Evolutionary conservation across 2,329 filamentous ascomycete species (phyloP), one percentile per base, ranked within the genome.

Genomic region (Emmonsia crescens): DNA sequence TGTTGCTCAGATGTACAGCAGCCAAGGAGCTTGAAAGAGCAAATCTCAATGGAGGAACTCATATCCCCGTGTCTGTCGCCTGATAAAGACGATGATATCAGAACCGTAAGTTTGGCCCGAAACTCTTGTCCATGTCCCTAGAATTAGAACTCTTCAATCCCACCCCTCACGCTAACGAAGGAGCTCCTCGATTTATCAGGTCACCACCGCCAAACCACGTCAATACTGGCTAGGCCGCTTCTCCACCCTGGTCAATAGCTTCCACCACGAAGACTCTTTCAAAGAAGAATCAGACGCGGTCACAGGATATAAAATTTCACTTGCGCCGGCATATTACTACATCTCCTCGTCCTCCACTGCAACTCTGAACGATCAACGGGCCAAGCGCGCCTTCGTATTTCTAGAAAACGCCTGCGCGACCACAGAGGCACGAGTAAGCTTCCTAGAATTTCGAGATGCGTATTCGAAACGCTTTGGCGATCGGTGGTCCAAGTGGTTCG

Each of bases 191-290:
- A 24, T 57, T 27, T 6, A 12, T 10, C 63, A 72, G 66, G 68
- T 73, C 38, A 63, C 61, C 38, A 63, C 64, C 44, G 58, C 69
- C 14, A 66, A 72, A 49, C 67, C 71, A 27, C 60, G 58, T 16
- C 63, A 66, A 27, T 73, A 72, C 62, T 73, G 72, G 72, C 65
- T 73, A 1, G 72, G 72, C 9, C 67, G 72, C 21, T 68, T 76
- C 61, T 58, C 69, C 40, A 69, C 71, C 21, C 63, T 72, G 52
- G 64, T 68, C 52, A 69, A 74, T 55, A 66, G 68, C 42, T 67
- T 73, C 64, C 69, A 71, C 44, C 69, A 71, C 56, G 70, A 71
- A 58, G 72, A 72, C 49, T 70, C 70, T 6, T 73, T 73, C 62
- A 61, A 66, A 48, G 62, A 68, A 54, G 29, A 57, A 57, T 69